A percentile compares a stretch with the other conserved stretches of the same genome.
phyloP scores from a whole-genome alignment of 495 filamentous ascomycete genomes.

The Chaetomidium leptoderma region DNA sequence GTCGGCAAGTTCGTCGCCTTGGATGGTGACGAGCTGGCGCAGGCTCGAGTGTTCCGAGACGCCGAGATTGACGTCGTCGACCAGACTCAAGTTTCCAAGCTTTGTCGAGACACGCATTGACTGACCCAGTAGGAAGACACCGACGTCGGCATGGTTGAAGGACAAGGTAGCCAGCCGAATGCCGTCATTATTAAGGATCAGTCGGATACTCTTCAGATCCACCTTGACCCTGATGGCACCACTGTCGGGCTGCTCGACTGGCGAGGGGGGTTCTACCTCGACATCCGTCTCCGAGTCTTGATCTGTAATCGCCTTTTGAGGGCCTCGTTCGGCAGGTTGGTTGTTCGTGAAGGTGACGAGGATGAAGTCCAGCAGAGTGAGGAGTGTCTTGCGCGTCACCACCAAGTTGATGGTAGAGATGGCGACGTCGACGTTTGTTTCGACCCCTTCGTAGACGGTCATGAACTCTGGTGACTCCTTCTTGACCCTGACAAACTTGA shows the following conservation, averaged over 20 bases:
- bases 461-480: conserved; percentile 89
- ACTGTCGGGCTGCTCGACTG: conserved; percentile 30
- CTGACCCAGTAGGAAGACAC: conserved; percentile 78
- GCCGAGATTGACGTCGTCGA: conserved; percentile 93
- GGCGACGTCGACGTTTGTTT: conserved; percentile 84
- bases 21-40: conserved; percentile 83
- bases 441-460: conserved; percentile 84
- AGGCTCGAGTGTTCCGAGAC: conserved; percentile 74
- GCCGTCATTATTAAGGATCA: conserved; percentile 98
- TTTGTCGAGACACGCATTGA: conserved; percentile 81
- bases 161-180: conserved; percentile 90
- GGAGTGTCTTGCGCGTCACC: conserved; percentile 85
- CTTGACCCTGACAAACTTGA: conserved; percentile 88
- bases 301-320: conserved; percentile 36
- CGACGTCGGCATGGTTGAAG: conserved; percentile 84
- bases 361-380: conserved; percentile 93
- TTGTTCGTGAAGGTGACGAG: conserved; percentile 88
- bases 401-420: conserved; percentile 94
- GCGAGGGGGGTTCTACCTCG: conserved; percentile 31
- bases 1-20: conserved; percentile 94
- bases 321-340: conserved; percentile 33
- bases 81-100: conserved; percentile 78
- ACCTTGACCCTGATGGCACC: conserved; percentile 71
- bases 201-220: conserved; percentile 82
- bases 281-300: conserved; percentile 37